Conservation (phyloP, 805 yeast species). For the Yamadazyma akitaensis region DNA sequence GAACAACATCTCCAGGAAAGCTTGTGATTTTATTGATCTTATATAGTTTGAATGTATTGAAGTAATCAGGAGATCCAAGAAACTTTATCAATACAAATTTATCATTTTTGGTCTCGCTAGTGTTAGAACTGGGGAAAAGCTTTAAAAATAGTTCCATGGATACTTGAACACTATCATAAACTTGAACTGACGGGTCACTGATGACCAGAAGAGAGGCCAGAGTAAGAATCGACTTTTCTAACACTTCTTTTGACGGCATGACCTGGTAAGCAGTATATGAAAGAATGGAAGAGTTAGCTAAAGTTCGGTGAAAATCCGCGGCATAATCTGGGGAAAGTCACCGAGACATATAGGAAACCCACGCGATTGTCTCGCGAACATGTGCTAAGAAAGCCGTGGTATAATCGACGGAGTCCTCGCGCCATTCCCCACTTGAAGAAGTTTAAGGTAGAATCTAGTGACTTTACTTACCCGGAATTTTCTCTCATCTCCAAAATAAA, state of each 20-base stretch:
- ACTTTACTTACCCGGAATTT: slow-evolving; percentile 1
- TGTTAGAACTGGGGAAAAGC: slow-evolving; percentile 24
- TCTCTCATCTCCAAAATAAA: slow-evolving; percentile 1
- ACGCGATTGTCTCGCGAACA: too few species aligned
- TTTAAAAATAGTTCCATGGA: slow-evolving; percentile 32
- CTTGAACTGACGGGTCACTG: slow-evolving; percentile 25
- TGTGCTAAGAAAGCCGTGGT: too few species aligned
- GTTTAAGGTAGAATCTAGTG: too few species aligned
- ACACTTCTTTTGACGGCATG: slow-evolving; percentile 3
- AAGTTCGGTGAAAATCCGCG: neutral
- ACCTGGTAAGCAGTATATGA: neutral
- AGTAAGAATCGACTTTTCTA: slow-evolving; percentile 11
- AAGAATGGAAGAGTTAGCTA: neutral
- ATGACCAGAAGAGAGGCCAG: slow-evolving; percentile 30
- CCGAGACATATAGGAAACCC: too few species aligned
- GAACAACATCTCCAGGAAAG: slow-evolving; percentile 26
- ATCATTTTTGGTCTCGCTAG: slow-evolving; percentile 2
- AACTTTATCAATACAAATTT: slow-evolving; percentile 33
- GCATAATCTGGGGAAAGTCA: neutral
- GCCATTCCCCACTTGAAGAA: neutral
- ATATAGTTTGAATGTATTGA: slow-evolving; percentile 30
- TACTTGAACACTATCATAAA: slow-evolving; percentile 27
- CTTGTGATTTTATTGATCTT: slow-evolving; percentile 32
- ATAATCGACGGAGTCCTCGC: neutral
- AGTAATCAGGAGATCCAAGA: slow-evolving; percentile 38